phyloP scores from a whole-genome alignment of 768 basidiomycete species.

The Hygrocybe punicea region DNA sequence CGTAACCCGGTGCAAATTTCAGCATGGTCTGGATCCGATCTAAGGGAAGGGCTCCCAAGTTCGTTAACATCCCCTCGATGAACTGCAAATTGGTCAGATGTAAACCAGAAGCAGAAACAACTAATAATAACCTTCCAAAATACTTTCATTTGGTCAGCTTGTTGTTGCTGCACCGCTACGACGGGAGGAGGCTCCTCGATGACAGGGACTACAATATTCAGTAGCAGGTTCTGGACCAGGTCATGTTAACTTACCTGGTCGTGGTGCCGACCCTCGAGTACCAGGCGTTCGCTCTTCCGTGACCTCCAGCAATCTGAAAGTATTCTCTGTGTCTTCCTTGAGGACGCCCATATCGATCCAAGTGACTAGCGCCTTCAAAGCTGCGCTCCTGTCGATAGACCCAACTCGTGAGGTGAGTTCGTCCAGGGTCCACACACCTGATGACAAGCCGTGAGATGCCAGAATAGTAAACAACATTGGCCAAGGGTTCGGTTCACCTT shows the following conservation, averaged over 20 bases:
- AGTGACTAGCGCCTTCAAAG: constrained; percentile 71
- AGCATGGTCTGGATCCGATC: constrained; percentile 90
- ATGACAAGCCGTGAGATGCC: neutral
- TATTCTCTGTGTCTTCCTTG: constrained; percentile 58
- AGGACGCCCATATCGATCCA: constrained; percentile 85
- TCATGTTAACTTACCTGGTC: constrained; percentile 22
- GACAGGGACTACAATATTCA: constrained; percentile 20
- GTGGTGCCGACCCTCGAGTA: constrained; percentile 16
- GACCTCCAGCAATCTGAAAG: constrained; percentile 64
- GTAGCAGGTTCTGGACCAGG: neutral
- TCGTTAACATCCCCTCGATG: constrained; percentile 89
- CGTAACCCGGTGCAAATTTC: constrained; percentile 78
- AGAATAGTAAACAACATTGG: neutral
- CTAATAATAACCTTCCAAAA: constrained; percentile 87
- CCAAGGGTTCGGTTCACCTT: constrained; percentile 39
- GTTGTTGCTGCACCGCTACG: constrained; percentile 63
- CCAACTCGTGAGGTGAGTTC: constrained; percentile 66
- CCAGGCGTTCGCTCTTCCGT: constrained; percentile 45
- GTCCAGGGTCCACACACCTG: constrained; percentile 69
- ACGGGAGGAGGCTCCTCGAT: constrained; percentile 47
- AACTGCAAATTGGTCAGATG: constrained; percentile 46
- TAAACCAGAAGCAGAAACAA: constrained; percentile 9
- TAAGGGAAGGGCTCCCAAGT: constrained; percentile 68
- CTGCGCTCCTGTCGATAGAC: constrained; percentile 57
- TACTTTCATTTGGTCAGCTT: constrained; percentile 80